Percentiles rank a stretch among this genome's conserved stretches.
These are phyloP conservation scores for Casuarina cunninghamiana DNA, from an alignment of 306 rosid species.

Conservation along the genomic window DNA sequence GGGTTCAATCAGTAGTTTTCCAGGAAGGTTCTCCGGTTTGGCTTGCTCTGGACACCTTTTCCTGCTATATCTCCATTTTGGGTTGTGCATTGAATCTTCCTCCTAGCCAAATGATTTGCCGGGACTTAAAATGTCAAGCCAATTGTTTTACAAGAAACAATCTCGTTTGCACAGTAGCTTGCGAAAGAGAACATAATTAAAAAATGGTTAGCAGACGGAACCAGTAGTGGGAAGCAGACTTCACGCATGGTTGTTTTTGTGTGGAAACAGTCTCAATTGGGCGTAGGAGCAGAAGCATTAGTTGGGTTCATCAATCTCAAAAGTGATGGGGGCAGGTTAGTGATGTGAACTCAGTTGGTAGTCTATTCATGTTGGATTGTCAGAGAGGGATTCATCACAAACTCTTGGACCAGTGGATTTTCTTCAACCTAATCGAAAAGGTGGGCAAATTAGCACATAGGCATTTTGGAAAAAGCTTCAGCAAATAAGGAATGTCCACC, in stretches of 20 bases:
- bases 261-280: too few relatives aligned
- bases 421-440: constrained; percentile 26
- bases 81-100: too few relatives aligned
- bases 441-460: constrained; percentile 5
- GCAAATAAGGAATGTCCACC: background rate
- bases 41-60: too few relatives aligned
- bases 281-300: background rate
- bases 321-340: constrained; percentile 12
- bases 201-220: constrained; percentile 22
- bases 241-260: too few relatives aligned
- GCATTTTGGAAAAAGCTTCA: constrained; percentile 3
- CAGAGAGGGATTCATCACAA: constrained; percentile 23
- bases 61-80: too few relatives aligned
- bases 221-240: background rate
- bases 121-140: too few relatives aligned
- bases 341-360: constrained; percentile 4
- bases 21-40: too few relatives aligned
- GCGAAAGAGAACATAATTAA: constrained; percentile 25
- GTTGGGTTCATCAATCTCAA: constrained; percentile 24
- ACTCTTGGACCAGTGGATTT: constrained; percentile 23
- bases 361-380: constrained; percentile 58
- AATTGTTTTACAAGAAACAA: constrained; percentile 11
- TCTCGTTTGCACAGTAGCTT: constrained; percentile 14
- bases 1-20: too few relatives aligned
- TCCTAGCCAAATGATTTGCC: too few relatives aligned